Evolutionary conservation across 805 yeast species (phyloP).

Genomic region (Vanderwaltozyma polyspora): DNA sequence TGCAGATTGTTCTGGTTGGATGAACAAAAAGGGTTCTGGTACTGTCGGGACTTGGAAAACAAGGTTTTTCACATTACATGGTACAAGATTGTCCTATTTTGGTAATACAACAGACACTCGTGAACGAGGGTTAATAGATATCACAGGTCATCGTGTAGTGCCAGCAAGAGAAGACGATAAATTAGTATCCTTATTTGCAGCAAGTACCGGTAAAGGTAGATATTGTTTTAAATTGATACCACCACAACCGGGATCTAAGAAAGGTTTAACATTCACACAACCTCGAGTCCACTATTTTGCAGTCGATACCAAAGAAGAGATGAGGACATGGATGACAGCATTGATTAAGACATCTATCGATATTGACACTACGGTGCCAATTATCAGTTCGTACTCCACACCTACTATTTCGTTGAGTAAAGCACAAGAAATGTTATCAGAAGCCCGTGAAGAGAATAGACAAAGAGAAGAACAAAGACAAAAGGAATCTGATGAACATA

Average conservation of each 20-base stretch:
- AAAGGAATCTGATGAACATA: slow-evolving; percentile 21
- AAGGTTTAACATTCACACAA: slow-evolving; percentile 91
- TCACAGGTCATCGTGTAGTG: slow-evolving; percentile 84
- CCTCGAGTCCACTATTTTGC: slow-evolving; percentile 95
- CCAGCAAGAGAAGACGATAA: slow-evolving; percentile 80
- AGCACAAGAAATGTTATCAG: slow-evolving; percentile 77
- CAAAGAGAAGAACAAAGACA: slow-evolving; percentile 35
- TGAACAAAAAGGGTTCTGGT: slow-evolving; percentile 81
- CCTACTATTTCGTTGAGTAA: slow-evolving; percentile 80
- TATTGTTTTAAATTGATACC: slow-evolving; percentile 87
- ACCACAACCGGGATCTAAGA: slow-evolving; percentile 93
- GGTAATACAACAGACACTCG: slow-evolving; percentile 60
- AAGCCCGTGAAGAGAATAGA: slow-evolving; percentile 65
- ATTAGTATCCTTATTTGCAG: slow-evolving; percentile 76
- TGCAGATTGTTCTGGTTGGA: slow-evolving; percentile 83
- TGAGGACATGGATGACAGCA: slow-evolving; percentile 91
- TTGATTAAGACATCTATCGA: slow-evolving; percentile 93
- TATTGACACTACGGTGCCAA: slow-evolving; percentile 84
- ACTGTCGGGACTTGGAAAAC: slow-evolving; percentile 83
- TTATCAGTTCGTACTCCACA: slow-evolving; percentile 84
- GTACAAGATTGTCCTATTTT: slow-evolving; percentile 85
- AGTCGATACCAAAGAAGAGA: slow-evolving; percentile 78
- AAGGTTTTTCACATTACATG: slow-evolving; percentile 75
- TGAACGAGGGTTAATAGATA: slow-evolving; percentile 89
- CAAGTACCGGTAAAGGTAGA: slow-evolving; percentile 83